Evolutionary conservation across 495 filamentous ascomycete genomes (phyloP).

Genomic region (Lasiosphaeriaceae sp.): DNA sequence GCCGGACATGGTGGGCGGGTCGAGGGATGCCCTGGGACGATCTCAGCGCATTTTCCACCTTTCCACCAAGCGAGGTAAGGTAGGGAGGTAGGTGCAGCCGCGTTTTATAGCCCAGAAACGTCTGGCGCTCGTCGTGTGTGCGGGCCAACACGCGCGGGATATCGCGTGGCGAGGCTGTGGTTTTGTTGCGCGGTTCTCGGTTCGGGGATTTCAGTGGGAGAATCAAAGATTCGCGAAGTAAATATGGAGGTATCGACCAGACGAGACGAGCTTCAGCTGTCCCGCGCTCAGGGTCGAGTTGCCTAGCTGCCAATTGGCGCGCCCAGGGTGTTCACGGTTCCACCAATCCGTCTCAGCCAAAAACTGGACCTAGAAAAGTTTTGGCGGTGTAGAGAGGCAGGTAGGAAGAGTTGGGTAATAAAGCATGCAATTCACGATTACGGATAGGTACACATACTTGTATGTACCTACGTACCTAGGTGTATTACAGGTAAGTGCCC

Average conservation of each 20-base stretch:
- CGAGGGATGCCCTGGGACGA: background rate
- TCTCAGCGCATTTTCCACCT: conserved; percentile 18
- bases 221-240: background rate
- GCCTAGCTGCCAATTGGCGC: conserved; percentile 20
- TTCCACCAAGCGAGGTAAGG: background rate
- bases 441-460: no score
- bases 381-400: conserved; percentile 23
- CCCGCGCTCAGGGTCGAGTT: conserved; percentile 16
- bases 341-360: no score
- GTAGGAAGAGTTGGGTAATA: no score
- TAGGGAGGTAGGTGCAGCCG: background rate
- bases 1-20: conserved; percentile 55
- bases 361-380: conserved; percentile 30
- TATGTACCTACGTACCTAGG: no score
- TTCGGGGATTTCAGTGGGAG: background rate
- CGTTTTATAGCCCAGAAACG: background rate
- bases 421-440: no score
- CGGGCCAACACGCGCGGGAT: background rate
- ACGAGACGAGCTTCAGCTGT: conserved; percentile 16
- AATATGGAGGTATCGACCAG: no score
- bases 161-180: background rate
- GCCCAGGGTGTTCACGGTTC: no score
- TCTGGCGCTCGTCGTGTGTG: background rate
- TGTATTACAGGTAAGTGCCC: no score
- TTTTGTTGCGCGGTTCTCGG: background rate